phyloP scores from a whole-genome alignment of 441 rosid species.

The Gossypium lobatum region DNA sequence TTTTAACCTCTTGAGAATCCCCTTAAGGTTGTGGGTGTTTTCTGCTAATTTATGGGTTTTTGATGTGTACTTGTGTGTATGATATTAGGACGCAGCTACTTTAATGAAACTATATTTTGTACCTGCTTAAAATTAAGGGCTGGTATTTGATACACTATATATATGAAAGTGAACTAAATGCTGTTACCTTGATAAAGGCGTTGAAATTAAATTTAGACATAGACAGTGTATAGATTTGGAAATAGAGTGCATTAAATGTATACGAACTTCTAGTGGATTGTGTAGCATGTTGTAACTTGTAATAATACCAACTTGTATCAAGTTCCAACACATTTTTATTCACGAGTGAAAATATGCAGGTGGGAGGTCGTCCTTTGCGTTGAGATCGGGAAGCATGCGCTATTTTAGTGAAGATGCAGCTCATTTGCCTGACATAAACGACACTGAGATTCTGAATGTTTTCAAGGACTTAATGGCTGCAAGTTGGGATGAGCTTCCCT shows the following conservation, averaged over 20 bases:
- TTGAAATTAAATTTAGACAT: too few relatives aligned
- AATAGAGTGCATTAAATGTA: too few relatives aligned
- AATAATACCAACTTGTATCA: not conserved
- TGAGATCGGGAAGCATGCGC: slow-evolving; percentile 43
- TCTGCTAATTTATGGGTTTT: not conserved
- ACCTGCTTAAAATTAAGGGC: too few relatives aligned
- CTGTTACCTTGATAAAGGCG: too few relatives aligned
- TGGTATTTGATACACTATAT: too few relatives aligned
- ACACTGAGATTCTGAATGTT: slow-evolving; percentile 42
- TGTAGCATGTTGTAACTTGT: not conserved
- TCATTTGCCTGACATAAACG: slow-evolving; percentile 61
- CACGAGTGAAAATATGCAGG: slow-evolving; percentile 32
- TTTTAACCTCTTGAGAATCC: not conserved
- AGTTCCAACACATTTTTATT: not conserved
- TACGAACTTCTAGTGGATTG: not conserved
- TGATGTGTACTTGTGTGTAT: not conserved
- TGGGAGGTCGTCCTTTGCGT: slow-evolving; percentile 30
- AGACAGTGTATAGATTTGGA: too few relatives aligned
- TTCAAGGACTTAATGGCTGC: slow-evolving; percentile 88
- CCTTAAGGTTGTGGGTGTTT: not conserved
- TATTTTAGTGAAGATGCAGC: slow-evolving; percentile 53
- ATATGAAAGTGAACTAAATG: too few relatives aligned
- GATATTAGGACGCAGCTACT: not conserved
- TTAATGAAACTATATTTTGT: too few relatives aligned
- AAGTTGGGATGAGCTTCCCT: slow-evolving; percentile 69